Conservation (phyloP, 192 early-diverging fungal genomes). For the Coemansia pectinata region DNA sequence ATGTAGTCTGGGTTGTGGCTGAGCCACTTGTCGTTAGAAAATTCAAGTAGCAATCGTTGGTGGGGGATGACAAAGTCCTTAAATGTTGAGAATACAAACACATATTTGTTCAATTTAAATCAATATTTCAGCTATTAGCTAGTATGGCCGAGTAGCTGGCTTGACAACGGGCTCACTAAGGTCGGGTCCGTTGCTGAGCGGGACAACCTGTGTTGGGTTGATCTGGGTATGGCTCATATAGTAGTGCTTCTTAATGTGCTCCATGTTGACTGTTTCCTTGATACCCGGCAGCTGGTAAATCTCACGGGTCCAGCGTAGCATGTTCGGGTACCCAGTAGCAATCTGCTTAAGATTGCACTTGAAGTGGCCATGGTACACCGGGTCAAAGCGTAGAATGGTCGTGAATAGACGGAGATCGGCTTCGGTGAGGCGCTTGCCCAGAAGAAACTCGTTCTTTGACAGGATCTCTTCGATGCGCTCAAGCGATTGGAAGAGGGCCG, state of each 20-base stretch:
- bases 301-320: slow-evolving; percentile 78
- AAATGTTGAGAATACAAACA: no score
- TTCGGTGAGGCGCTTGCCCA: slow-evolving; percentile 81
- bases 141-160: slow-evolving; percentile 38
- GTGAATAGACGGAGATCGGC: slow-evolving; percentile 95
- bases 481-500: slow-evolving; percentile 73
- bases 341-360: slow-evolving; percentile 92
- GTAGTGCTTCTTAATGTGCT: slow-evolving; percentile 96
- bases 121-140: background rate
- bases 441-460: slow-evolving; percentile 69
- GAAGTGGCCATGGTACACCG: slow-evolving; percentile 93
- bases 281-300: slow-evolving; percentile 83
- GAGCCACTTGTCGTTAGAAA: slow-evolving; percentile 2
- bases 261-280: slow-evolving; percentile 86
- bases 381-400: slow-evolving; percentile 94
- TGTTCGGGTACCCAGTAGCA: slow-evolving; percentile 82
- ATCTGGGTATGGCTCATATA: slow-evolving; percentile 89
- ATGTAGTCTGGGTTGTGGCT: background rate
- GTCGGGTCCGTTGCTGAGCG: slow-evolving; percentile 69
- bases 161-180: slow-evolving; percentile 32
- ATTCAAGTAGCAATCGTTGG: background rate
- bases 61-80: no score
- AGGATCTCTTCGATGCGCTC: slow-evolving; percentile 84
- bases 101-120: background rate
- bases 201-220: slow-evolving; percentile 86